Base-by-base conservation (phyloP, 768 basidiomycete genomes). In the Clitopilus passeckerianus region DNA sequence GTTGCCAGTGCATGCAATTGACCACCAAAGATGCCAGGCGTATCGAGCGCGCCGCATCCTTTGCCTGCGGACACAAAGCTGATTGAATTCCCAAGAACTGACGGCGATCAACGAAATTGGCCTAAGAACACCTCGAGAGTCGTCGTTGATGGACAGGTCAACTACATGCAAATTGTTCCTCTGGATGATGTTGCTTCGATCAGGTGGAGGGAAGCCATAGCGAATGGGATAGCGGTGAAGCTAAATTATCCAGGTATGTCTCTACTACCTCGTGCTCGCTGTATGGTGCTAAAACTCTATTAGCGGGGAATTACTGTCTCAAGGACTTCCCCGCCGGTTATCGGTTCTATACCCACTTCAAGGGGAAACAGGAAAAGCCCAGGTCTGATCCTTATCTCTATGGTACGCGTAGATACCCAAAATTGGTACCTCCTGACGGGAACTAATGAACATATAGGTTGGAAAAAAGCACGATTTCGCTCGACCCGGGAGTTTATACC, bases 401-500 rank as follows among this genome's bases (percentile, higher is more conserved):
- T 59, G 92, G 92, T 92, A 60, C 18, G 65, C 16, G 24, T 6
- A 37, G 23, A 33, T 53, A 33, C 27, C 23, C 53, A 15, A 15
- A 7, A n/a, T 33, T 53, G 10, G 30, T 24, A 7, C n/a, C 5
- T 1, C 27, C 56, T 64, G 23, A 61, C 44, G 8, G 6, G 43
- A 10, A 24, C 54, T 30, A 3, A 30, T 30, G 27, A 30, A 30
- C 22, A 58, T 77, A 71, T 73, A 72, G 86, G 86, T 1, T 72
- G 77, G 41, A 74, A 72, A 30, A 81, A 75, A 57, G 69, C 68
- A 43, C 74, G 76, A 34, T 94, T 93, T 70, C 88, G 93, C 44
- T 93, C 91, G 12, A 76, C 86, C n/a, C 87, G 88, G 53, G 93
- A 95, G 68, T 92, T 94, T 68, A 81, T 89, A 53, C 91, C 91